These are phyloP conservation scores for Scheffersomyces insectosa DNA, from an alignment of 1,139 yeast species.

Conservation along the genomic window DNA sequence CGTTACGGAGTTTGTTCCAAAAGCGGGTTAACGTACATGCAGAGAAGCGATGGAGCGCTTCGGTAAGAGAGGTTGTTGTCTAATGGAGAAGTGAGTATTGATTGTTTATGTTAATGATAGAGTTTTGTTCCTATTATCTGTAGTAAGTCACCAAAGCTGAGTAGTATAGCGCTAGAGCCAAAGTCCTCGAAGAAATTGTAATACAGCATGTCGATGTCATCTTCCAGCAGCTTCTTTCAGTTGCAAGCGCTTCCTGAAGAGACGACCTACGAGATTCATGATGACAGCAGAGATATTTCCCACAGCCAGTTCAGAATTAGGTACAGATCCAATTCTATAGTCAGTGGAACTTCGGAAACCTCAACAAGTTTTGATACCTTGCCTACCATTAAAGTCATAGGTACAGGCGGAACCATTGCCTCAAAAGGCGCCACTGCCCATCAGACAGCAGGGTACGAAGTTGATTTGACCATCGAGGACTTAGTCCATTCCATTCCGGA, in stretches of 20 bases:
- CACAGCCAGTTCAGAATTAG: constrained; percentile 24
- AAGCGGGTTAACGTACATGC: too few relatives aligned
- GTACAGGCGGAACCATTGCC: constrained; percentile 77
- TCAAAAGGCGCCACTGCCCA: constrained; percentile 58
- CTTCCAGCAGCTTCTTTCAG: neutral
- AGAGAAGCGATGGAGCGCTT: too few relatives aligned
- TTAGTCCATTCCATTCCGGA: constrained; percentile 61
- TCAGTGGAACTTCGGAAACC: constrained; percentile 16
- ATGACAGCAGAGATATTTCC: constrained; percentile 15
- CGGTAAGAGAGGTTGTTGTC: too few relatives aligned
- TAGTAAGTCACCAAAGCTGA: too few relatives aligned
- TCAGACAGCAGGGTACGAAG: constrained; percentile 69
- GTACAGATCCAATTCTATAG: constrained; percentile 20
- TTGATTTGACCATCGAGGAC: constrained; percentile 66
- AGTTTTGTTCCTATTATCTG: too few relatives aligned
- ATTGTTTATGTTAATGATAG: too few relatives aligned
- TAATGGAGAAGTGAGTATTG: neutral
- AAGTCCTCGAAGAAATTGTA: neutral
- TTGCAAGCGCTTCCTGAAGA: neutral
- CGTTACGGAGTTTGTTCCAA: too few relatives aligned
- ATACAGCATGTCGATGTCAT: neutral
- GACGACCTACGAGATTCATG: constrained; percentile 16
- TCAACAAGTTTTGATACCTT: constrained; percentile 15
- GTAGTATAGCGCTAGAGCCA: too few relatives aligned
- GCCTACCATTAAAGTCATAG: constrained; percentile 57